Base-by-base conservation (phyloP, 108 stramenopile genomes). In the Skeletonema potamos region DNA sequence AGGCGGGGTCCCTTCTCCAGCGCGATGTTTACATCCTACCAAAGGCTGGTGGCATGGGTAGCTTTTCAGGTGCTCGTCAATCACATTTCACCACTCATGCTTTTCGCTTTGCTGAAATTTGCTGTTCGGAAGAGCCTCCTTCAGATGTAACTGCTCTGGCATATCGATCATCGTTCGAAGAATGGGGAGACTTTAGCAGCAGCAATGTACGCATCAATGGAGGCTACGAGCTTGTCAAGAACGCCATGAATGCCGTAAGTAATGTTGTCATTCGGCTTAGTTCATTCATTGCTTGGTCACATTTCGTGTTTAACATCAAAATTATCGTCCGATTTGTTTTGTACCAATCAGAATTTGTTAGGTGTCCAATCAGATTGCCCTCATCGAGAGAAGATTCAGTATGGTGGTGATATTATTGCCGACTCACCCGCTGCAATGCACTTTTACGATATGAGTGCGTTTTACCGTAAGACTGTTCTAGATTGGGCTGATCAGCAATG, bases 281-380 rank as follows among this genome's bases (percentile, higher is more conserved):
- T 20, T 51, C 22, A 51, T 51, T 22, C 1, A 22, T 51, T 1
- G 20, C 8, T 51, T 22, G 22, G 0, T 17, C 8, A n/a, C 48
- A 24, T 41, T 3, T 41, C 44, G 6, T 6, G 1, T 9, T 6
- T 51, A 51, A 51, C 22, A 51, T 51, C 3, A 22, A 48, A 12
- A 6, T 22, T 2, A 44, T 44, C 43, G n/a, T n/a, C n/a, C n/a
- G n/a, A n/a, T 22, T 51, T n/a, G 48, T 3, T 6, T 24, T n/a
- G 7, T 9, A 22, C 48, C n/a, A 9, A 51, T 9, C 48, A 51
- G 48, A 86, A 86, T 58, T 67, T 84, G 70, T 39, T 86, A 43
- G 65, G 86, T 22, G 73, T 86, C 30, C 86, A 86, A 58, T 70
- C 68, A 15, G 86, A 86, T 48, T 86, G 86, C 63, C 86, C 86